A percentile compares a stretch with the other conserved stretches of the same genome.
Conservation (phyloP, 768 basidiomycete genomes). For the Pleurotus djamor region DNA sequence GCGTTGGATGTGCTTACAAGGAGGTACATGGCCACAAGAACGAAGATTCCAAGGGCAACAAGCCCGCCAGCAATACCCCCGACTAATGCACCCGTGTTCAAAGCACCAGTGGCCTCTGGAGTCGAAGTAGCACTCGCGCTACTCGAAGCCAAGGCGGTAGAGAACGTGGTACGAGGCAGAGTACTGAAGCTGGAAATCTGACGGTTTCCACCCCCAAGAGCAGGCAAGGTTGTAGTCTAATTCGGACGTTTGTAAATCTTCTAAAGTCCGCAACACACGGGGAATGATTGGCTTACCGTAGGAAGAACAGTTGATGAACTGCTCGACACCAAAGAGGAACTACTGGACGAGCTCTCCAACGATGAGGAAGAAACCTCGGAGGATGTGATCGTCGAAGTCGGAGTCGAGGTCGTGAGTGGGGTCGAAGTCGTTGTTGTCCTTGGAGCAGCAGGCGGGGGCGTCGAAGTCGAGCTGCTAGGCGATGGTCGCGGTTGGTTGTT, state of each 20-base stretch:
- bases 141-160: neutral
- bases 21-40: slow-evolving; percentile 43
- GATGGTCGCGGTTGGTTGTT: neutral
- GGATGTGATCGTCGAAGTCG: neutral
- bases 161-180: neutral
- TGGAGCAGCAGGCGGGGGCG: neutral
- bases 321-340: neutral
- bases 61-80: slow-evolving; percentile 47
- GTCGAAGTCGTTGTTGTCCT: neutral
- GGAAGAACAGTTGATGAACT: neutral
- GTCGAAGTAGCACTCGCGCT: slow-evolving; percentile 14
- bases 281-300: neutral
- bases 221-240: neutral
- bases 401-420: neutral
- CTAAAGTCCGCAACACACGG: too few species aligned
- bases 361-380: neutral
- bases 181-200: slow-evolving; percentile 2
- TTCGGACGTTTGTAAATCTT: neutral
- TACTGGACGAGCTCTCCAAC: neutral
- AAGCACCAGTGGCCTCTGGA: slow-evolving; percentile 7
- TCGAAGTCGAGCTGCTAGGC: neutral
- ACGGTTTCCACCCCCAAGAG: neutral
- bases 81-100: slow-evolving; percentile 28
- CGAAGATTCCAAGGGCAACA: slow-evolving; percentile 34
- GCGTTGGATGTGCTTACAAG: slow-evolving; percentile 30